Conservation (phyloP, 345 rosid genomes). For the Clausena lansium region DNA sequence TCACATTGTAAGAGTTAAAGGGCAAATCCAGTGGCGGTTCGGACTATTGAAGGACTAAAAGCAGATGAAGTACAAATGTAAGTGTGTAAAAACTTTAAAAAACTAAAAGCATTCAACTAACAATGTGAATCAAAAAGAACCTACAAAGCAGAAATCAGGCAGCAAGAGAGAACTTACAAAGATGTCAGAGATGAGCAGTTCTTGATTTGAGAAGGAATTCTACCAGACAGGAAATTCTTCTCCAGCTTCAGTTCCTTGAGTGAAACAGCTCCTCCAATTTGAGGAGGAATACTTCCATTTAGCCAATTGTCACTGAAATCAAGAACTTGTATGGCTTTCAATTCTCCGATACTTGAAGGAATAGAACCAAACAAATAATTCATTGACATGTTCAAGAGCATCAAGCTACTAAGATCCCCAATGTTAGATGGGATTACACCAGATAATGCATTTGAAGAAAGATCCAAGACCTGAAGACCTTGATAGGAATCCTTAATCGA, state of each 20-base stretch:
- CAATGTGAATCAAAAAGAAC: not conserved
- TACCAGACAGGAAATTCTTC: slow-evolving; percentile 62
- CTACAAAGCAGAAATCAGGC: not conserved
- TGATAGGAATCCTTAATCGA: slow-evolving; percentile 29
- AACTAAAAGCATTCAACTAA: not conserved
- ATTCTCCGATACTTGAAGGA: slow-evolving; percentile 54
- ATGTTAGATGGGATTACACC: slow-evolving; percentile 61
- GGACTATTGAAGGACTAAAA: not conserved
- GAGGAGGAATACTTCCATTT: slow-evolving; percentile 70
- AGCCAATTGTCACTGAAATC: slow-evolving; percentile 71
- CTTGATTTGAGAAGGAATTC: slow-evolving; percentile 57
- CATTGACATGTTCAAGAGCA: slow-evolving; percentile 62
- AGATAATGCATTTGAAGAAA: slow-evolving; percentile 68
- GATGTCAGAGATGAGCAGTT: slow-evolving; percentile 58
- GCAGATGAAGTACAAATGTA: not conserved
- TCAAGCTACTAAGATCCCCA: slow-evolving; percentile 51
- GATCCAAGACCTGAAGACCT: slow-evolving; percentile 56
- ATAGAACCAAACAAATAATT: slow-evolving; percentile 63
- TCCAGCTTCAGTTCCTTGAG: slow-evolving; percentile 59
- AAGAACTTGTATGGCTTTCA: slow-evolving; percentile 43
- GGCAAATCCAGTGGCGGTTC: not conserved
- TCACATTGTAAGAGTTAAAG: not conserved
- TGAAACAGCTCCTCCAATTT: slow-evolving; percentile 62
- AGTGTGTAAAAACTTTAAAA: not conserved
- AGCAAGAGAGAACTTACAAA: slow-evolving; percentile 51